Conservation (phyloP, 2,329 filamentous ascomycete species). For the Biscogniauxia mediterranea region DNA sequence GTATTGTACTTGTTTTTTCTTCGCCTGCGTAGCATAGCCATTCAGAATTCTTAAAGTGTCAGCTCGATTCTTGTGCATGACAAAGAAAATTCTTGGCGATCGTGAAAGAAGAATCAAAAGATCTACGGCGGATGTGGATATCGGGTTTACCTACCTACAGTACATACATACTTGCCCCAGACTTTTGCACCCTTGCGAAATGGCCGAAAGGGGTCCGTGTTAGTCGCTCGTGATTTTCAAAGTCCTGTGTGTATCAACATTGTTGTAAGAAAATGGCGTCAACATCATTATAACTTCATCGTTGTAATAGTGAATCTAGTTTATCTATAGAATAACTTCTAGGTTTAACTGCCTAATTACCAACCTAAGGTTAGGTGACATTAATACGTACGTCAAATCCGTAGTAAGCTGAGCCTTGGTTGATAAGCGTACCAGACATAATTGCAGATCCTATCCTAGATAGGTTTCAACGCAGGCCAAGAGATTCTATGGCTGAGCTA, state of each 20-base stretch:
- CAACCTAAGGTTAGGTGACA: no score
- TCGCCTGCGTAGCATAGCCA: not conserved
- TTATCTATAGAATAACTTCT: no score
- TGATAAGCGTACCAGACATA: no score
- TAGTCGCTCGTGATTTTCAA: not conserved
- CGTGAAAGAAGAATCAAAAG: not conserved
- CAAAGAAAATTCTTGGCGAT: not conserved
- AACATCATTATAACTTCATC: no score
- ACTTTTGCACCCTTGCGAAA: not conserved
- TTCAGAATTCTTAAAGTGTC: not conserved
- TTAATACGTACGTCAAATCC: no score
- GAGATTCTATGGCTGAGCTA: not conserved
- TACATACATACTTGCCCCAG: not conserved
- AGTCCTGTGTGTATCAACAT: no score
- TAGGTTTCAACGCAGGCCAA: not conserved
- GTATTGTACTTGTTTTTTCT: no score
- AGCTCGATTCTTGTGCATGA: not conserved
- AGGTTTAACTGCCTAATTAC: no score
- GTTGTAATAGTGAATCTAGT: no score
- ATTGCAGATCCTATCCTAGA: not conserved
- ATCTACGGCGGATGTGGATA: not conserved
- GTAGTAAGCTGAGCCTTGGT: no score
- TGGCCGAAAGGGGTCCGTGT: not conserved
- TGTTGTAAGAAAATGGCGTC: no score
- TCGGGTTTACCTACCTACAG: not conserved